phyloP scores from a whole-genome alignment of 2,329 filamentous ascomycete species.

The Madurella fahalii region DNA sequence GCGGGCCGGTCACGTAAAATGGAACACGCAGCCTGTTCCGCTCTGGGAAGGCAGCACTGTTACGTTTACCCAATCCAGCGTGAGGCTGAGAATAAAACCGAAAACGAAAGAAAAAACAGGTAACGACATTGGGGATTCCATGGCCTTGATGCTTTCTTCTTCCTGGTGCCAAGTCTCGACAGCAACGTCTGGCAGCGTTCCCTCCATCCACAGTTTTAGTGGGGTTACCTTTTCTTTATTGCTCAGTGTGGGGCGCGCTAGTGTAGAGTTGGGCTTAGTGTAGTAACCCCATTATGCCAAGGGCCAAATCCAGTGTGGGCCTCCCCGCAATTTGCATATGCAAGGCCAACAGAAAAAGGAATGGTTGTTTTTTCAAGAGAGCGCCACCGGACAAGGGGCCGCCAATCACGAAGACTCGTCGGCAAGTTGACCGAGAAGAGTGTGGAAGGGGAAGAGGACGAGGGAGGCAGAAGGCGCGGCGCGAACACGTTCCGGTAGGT shows the following conservation, averaged over 20 bases:
- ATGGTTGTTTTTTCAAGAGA: not conserved
- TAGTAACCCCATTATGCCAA: constrained; percentile 5
- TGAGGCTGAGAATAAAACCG: too few species aligned
- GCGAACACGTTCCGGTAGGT: not conserved
- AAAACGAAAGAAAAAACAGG: too few species aligned
- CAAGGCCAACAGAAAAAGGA: constrained; percentile 9
- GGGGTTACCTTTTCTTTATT: not conserved
- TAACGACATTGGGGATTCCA: too few species aligned
- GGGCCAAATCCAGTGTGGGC: constrained; percentile 2
- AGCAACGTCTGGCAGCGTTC: too few species aligned
- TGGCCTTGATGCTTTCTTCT: not conserved
- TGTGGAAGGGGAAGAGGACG: too few species aligned
- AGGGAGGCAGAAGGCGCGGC: not conserved
- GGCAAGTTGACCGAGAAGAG: not conserved
- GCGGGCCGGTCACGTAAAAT: too few species aligned
- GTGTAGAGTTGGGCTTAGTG: not conserved
- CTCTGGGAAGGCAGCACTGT: too few species aligned
- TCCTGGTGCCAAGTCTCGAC: not conserved
- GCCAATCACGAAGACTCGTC: not conserved
- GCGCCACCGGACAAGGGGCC: not conserved
- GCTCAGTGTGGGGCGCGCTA: constrained; percentile 8
- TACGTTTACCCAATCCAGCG: too few species aligned
- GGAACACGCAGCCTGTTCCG: too few species aligned
- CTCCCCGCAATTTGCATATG: constrained; percentile 14
- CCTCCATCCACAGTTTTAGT: constrained; percentile 1